Base-by-base conservation (phyloP, 176 grass and related monocot species). In the Puccinellia tenuiflora region DNA sequence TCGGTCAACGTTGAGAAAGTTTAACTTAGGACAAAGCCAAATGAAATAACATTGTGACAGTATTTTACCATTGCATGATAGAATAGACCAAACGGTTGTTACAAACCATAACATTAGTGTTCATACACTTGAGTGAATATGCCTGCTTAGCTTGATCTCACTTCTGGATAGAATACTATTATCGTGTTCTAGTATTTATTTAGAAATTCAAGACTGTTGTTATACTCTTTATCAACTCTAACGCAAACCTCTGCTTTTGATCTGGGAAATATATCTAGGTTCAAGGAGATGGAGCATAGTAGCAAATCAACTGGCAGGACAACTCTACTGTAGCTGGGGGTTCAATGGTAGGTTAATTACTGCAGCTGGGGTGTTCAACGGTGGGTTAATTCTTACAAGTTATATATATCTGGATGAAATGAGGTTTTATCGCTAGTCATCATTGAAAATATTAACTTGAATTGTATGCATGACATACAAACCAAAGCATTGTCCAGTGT, bases 201-300 rank as follows among this genome's bases (percentile, higher is more conserved):
- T 43, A 30, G 11, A 34, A 73, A 65, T 75, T 43, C 20, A 75
- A 10, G 28, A 57, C 53, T 64, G 1, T 33, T 79, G 15, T 22
- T 39, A 38, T 33, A 62, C 13, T 9, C 9, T 4, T 18, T 48
- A 61, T 47, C 24, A 63, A 66, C 7, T 81, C 12, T 60, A 45
- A 51, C 52, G 15, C 12, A 39, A 87, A 92, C 21, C 48, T 51
- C 48, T 51, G 16, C 48, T 51, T 47, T 47, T 47, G 45, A 16
- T 73, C 75, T 46, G 54, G 34, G 13, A 47, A 86, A 77, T 82
- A 35, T 73, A 73, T 87, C 11, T 92, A 98, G 96, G 92, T 98
- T 81, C 96, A 98, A 95, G 96, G 88, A 53, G 96, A 98, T 83
- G 96, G 96, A 46, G 92, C 95, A 98, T 98, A 95, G 89, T 98